These are phyloP conservation scores for Ocimum tenuiflorum DNA, from an alignment of 257 asterid genomes.

Conservation along the genomic window DNA sequence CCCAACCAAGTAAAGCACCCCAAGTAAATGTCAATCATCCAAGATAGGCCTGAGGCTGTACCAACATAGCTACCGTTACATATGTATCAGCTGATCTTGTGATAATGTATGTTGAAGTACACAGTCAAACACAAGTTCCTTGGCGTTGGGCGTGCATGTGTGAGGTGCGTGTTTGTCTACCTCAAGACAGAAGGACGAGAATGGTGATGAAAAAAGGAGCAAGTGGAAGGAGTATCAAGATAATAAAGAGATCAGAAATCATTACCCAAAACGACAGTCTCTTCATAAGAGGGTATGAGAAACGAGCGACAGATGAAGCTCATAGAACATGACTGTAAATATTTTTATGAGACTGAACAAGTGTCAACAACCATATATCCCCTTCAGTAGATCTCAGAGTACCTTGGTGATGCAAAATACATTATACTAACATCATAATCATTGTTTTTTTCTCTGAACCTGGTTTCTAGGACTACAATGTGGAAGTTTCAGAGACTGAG, in stretches of 20 bases:
- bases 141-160: not conserved
- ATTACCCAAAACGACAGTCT: conserved; percentile 81
- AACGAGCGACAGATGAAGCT: conserved; percentile 61
- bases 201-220: not conserved
- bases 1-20: conserved; percentile 94
- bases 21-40: conserved; percentile 75
- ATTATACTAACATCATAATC: not conserved
- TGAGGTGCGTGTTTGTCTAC: not conserved
- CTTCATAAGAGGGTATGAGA: conserved; percentile 90
- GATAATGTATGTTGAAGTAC: not conserved
- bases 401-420: not conserved
- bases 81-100: conserved; percentile 11
- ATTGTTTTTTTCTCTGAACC: not conserved
- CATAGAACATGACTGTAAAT: conserved; percentile 65
- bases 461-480: not conserved
- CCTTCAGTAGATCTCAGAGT: not conserved
- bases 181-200: conserved; percentile 4
- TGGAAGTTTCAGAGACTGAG: not conserved
- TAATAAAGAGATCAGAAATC: conserved; percentile 8
- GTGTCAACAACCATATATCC: conserved; percentile 1
- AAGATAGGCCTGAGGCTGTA: conserved; percentile 96
- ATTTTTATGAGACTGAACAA: not conserved
- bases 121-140: not conserved
- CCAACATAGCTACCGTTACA: conserved; percentile 12
- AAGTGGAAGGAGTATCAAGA: not conserved